Evolutionary conservation across 305 asterid genomes (phyloP), one percentile per base, ranked within the genome.

Genomic region (Rubia peregrina): DNA sequence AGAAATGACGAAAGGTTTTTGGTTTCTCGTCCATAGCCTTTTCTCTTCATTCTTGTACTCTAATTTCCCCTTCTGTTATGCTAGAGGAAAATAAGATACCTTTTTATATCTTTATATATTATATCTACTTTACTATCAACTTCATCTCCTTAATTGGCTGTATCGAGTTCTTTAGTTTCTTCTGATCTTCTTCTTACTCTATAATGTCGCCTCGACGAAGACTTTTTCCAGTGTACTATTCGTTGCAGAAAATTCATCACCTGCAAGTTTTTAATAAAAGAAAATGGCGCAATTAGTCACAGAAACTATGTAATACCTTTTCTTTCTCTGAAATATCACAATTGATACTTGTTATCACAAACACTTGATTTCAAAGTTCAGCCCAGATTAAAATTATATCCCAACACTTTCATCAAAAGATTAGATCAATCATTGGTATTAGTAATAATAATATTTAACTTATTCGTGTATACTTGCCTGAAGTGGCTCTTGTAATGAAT

Each of bases 171-270:
- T 49, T 83, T 81, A 66, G 78, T 79, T 80, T 84, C 96, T 72
- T 90, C 90, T 42, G 85, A 24, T 43, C 80, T 73, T 74, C 90
- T 83, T 68, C 88, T 78, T 83, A 79, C 74, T 62, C 83, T 73
- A 53, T 82, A 83, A 42, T 86, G 85, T 51, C 87, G 70, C 74
- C 83, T 83, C 10, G 83, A 53, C 0, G 85, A 71, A 77, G 56
- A 21, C 70, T 79, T 86, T 65, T 90, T 90, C 97, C 96, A 89
- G 62, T 86, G 89, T 13, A 87, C 95, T 49, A 92, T 44, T 13
- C 97, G 89, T 41, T 85, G 84, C n/a, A 92, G 73, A 76, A 92
- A 92, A 51, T 80, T 79, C 98, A 89, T 90, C 2, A 92, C 98
- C 98, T 92, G 76, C 43, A 73, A 53, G 17, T 17, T 49, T 49